Evolutionary conservation across 1,139 yeast genomes (phyloP).

Genomic region (Zygoascus sp.): DNA sequence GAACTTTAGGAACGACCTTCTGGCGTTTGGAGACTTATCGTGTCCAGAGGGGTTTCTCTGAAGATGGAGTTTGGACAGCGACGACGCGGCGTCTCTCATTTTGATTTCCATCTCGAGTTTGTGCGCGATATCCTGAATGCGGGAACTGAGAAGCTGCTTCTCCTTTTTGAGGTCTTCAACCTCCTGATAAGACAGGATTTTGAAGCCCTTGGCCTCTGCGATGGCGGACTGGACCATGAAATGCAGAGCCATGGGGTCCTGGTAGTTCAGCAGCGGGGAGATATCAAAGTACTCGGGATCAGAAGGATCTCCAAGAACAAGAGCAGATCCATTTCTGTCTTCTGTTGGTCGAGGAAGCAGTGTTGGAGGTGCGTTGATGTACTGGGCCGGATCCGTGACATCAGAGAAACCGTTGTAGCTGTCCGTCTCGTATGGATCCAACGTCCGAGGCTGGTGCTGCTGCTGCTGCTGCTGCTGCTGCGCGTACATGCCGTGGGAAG

Average conservation of each 20-base stretch:
- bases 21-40: neutral
- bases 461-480: neutral
- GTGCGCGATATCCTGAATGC: conserved; percentile 28
- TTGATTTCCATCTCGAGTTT: conserved; percentile 33
- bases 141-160: conserved; percentile 22
- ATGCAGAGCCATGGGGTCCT: conserved; percentile 28
- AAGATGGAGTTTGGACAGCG: conserved; percentile 29
- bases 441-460: neutral
- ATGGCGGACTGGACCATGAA: conserved; percentile 33
- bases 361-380: conserved; percentile 19
- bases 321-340: neutral
- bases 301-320: conserved; percentile 10
- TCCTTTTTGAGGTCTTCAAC: conserved; percentile 30
- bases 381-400: conserved; percentile 18
- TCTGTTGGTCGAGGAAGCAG: conserved; percentile 16
- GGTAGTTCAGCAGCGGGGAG: conserved; percentile 26
- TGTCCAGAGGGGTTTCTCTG: conserved; percentile 6
- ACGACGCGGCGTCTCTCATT: conserved; percentile 35
- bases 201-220: conserved; percentile 30
- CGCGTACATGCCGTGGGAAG: neutral
- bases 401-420: conserved; percentile 10
- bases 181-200: conserved; percentile 33
- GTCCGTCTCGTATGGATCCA: conserved; percentile 10
- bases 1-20: conserved; percentile 22
- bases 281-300: conserved; percentile 24